These are phyloP conservation scores for Picocystis salinarum DNA, from an alignment of 139 green algal species.

Conservation along the genomic window DNA sequence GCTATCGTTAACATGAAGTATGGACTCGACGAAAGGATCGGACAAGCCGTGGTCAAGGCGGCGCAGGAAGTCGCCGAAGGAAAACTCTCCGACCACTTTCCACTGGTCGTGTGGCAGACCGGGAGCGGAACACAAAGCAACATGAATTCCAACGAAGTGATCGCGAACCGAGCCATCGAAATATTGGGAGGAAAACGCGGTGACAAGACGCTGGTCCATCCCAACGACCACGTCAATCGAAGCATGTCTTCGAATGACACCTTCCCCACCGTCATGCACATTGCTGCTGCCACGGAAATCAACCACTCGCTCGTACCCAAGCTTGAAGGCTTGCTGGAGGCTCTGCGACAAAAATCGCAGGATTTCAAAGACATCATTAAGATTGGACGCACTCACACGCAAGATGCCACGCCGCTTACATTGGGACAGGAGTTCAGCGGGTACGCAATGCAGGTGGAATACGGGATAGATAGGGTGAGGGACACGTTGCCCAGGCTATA, in stretches of 20 bases:
- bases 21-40: constrained; percentile 37
- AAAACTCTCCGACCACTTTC: constrained; percentile 76
- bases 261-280: constrained; percentile 89
- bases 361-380: constrained; percentile 82
- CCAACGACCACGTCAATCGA: constrained; percentile 95
- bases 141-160: constrained; percentile 96
- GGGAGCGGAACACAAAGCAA: constrained; percentile 84
- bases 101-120: constrained; percentile 85
- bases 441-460: constrained; percentile 40
- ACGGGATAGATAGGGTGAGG: constrained; percentile 50
- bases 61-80: constrained; percentile 59
- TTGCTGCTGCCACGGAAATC: constrained; percentile 47
- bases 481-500: constrained; percentile 45
- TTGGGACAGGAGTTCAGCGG: constrained; percentile 81
- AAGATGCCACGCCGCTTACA: constrained; percentile 85
- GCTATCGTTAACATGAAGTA: constrained; percentile 43
- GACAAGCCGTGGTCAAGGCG: constrained; percentile 43
- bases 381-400: constrained; percentile 85
- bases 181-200: constrained; percentile 58
- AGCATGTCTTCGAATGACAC: constrained; percentile 90
- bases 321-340: constrained; percentile 40
- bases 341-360: constrained; percentile 41
- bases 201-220: constrained; percentile 66
- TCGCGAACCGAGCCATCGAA: constrained; percentile 56
- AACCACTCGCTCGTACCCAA: constrained; percentile 42